phyloP scores from a whole-genome alignment of 768 basidiomycete species.

The Panus rudis region DNA sequence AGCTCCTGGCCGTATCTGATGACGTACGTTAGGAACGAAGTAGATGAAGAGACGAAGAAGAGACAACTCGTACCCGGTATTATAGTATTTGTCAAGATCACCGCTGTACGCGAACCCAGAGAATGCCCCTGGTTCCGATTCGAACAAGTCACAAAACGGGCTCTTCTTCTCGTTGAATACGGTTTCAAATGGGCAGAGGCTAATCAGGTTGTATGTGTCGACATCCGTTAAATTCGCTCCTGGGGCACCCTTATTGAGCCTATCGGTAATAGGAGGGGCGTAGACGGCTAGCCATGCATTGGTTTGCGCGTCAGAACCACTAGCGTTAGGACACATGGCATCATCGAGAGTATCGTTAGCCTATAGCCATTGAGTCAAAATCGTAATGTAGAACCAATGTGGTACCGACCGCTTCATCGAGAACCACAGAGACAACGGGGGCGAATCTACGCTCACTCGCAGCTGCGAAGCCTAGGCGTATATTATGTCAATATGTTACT shows the following conservation, averaged over 20 bases:
- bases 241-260: slow-evolving; percentile 54
- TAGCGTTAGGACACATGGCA: slow-evolving; percentile 52
- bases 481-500: neutral
- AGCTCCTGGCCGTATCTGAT: slow-evolving; percentile 58
- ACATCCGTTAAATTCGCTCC: slow-evolving; percentile 49
- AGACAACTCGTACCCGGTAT: slow-evolving; percentile 58
- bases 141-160: slow-evolving; percentile 72
- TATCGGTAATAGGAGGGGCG: slow-evolving; percentile 45
- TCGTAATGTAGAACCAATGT: neutral
- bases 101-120: slow-evolving; percentile 58
- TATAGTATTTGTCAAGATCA: slow-evolving; percentile 76
- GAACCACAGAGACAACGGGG: slow-evolving; percentile 47
- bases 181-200: slow-evolving; percentile 79
- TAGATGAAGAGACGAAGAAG: neutral
- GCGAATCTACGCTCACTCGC: slow-evolving; percentile 41
- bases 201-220: slow-evolving; percentile 57
- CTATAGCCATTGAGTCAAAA: slow-evolving; percentile 5
- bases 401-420: slow-evolving; percentile 45
- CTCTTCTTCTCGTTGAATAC: slow-evolving; percentile 43
- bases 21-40: neutral
- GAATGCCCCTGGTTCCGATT: slow-evolving; percentile 43
- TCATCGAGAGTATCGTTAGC: slow-evolving; percentile 65
- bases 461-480: slow-evolving; percentile 47
- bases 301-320: slow-evolving; percentile 36
- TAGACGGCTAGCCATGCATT: slow-evolving; percentile 51